These are phyloP conservation scores for Quercus alba DNA, from an alignment of 306 rosid genomes.

Conservation along the genomic window DNA sequence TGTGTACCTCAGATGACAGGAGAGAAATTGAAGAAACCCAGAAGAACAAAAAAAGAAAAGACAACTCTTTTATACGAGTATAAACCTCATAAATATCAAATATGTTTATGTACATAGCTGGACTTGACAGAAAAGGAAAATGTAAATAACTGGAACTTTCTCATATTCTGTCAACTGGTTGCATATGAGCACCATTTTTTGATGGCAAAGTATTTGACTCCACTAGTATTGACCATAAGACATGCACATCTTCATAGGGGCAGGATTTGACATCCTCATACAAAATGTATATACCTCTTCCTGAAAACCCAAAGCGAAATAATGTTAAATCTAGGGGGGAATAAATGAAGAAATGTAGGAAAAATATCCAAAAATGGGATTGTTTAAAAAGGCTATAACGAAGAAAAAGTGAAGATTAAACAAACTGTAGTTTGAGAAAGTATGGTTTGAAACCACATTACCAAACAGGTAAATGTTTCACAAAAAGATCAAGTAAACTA, in stretches of 20 bases:
- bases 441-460: no score
- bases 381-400: no score
- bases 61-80: conserved; percentile 12
- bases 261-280: conserved; percentile 92
- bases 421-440: no score
- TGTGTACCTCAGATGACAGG: neutral
- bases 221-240: conserved; percentile 91
- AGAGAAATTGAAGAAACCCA: conserved; percentile 2
- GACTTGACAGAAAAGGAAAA: neutral
- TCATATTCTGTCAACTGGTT: conserved; percentile 20
- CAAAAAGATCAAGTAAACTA: no score
- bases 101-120: conserved; percentile 23
- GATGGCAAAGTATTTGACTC: conserved; percentile 66
- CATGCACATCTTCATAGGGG: conserved; percentile 85
- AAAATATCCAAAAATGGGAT: neutral
- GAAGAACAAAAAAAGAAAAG: neutral
- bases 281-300: conserved; percentile 84
- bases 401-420: no score
- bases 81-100: conserved; percentile 28
- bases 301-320: conserved; percentile 29
- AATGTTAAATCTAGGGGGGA: neutral
- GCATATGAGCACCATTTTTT: conserved; percentile 30
- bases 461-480: no score
- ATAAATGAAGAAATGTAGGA: neutral
- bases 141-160: conserved; percentile 33